Evolutionary conservation across 768 basidiomycete species (phyloP), one percentile per base, ranked within the genome.

Genomic region (Mrakia hoshinonis): DNA sequence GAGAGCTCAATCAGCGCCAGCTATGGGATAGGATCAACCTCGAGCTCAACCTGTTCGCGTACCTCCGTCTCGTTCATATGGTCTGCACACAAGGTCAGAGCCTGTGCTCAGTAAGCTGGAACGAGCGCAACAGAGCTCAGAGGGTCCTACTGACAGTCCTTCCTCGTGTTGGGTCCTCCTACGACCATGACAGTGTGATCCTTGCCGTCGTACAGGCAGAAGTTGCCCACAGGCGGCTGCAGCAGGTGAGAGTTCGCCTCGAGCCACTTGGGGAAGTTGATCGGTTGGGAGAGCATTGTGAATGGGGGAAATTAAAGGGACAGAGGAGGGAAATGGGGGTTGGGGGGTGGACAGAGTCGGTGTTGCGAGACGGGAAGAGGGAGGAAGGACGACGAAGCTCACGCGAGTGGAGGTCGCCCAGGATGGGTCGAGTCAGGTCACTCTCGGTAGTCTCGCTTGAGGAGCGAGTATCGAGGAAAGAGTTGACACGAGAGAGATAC

Each of bases 121-220:
- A 63, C 13, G 13, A 22, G 29, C 9, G 38, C n/a, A n/a, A n/a
- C n/a, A n/a, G n/a, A n/a, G n/a, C n/a, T n/a, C n/a, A n/a, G n/a
- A n/a, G n/a, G n/a, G n/a, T n/a, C 55, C 13, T 39, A 47, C 65
- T 43, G 3, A 72, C 70, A 73, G 31, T 77, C 78, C 34, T 89
- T 89, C 48, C 95, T 83, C 78, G 91, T 87, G 78, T 99, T 99
- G 0, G 95, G 95, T 0, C 95, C 96, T 11, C 96, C 94, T 29
- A 98, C 87, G 7, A 85, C 91, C 95, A 99, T 98, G n/a, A 95
- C 87, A 52, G 90, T 85, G 76, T 89, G 95, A 78, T 98, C 93
- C 34, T 83, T 83, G 47, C 91, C 91, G 65, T 85, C 84, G 79
- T 80, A 81, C 51, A 81, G 75, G 73, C 76, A 78, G 73, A 78